These are phyloP conservation scores for Stevia rebaudiana DNA, from an alignment of 140 eudicot species.

Conservation along the genomic window DNA sequence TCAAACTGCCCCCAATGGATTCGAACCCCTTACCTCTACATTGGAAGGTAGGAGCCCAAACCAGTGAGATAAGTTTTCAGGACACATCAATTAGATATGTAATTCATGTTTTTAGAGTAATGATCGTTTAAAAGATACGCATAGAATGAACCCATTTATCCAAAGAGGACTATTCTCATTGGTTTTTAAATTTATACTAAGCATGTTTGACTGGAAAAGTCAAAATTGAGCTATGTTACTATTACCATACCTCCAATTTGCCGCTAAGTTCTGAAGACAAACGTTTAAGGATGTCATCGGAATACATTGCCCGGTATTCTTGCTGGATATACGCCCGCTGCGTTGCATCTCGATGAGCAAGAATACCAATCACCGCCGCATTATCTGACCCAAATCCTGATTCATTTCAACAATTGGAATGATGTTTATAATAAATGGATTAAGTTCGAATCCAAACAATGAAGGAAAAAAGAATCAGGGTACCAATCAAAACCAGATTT, in stretches of 20 bases:
- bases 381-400: constrained; percentile 58
- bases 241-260: constrained; percentile 39
- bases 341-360: constrained; percentile 54
- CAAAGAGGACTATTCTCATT: not conserved
- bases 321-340: constrained; percentile 45
- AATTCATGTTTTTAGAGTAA: not conserved
- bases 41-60: no score
- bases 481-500: not conserved
- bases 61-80: no score
- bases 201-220: constrained; percentile 8
- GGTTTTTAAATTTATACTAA: not conserved
- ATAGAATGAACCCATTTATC: not conserved
- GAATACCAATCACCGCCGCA: constrained; percentile 41
- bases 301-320: constrained; percentile 43
- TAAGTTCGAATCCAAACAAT: no score
- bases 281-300: constrained; percentile 47
- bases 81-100: no score
- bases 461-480: not conserved
- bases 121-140: not conserved
- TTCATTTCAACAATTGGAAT: not conserved
- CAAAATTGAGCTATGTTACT: constrained; percentile 3
- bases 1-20: no score
- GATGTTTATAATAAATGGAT: no score
- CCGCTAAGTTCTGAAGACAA: constrained; percentile 53
- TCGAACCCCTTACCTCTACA: no score